phyloP scores from a whole-genome alignment of 345 rosid species.

The Theobroma cacao region DNA sequence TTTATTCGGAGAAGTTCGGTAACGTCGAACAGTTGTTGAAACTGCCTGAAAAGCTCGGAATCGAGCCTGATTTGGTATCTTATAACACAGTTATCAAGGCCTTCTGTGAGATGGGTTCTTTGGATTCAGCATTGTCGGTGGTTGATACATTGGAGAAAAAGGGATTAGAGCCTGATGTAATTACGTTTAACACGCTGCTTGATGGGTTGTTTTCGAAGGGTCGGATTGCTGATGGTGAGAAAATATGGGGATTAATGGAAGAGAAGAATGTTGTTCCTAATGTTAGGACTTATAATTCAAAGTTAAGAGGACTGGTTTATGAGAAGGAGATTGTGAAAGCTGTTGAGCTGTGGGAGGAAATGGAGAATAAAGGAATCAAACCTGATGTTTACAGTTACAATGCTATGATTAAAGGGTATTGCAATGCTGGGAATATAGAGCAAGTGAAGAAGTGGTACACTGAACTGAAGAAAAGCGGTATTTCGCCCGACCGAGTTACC shows the following conservation, averaged over 20 bases:
- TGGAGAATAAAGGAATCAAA: slow-evolving; percentile 34
- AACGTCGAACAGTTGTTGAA: slow-evolving; percentile 31
- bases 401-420: slow-evolving; percentile 55
- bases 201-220: slow-evolving; percentile 46
- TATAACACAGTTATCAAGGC: slow-evolving; percentile 61
- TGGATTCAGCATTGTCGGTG: slow-evolving; percentile 38
- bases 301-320: slow-evolving; percentile 46
- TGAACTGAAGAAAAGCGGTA: slow-evolving; percentile 34
- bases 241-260: slow-evolving; percentile 59
- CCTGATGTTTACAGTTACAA: slow-evolving; percentile 48
- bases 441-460: slow-evolving; percentile 50
- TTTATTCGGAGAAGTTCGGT: slow-evolving; percentile 46
- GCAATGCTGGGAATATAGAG: slow-evolving; percentile 38
- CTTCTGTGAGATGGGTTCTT: slow-evolving; percentile 44
- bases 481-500: slow-evolving; percentile 24
- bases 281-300: slow-evolving; percentile 54
- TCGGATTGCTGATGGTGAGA: slow-evolving; percentile 53
- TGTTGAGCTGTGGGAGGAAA: slow-evolving; percentile 34
- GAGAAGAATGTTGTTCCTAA: slow-evolving; percentile 50
- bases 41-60: slow-evolving; percentile 48
- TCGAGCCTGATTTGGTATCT: slow-evolving; percentile 49
- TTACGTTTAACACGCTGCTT: slow-evolving; percentile 63
- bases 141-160: slow-evolving; percentile 55
- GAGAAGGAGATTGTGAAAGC: slow-evolving; percentile 48
- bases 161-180: slow-evolving; percentile 46